phyloP scores from a whole-genome alignment of 345 rosid genomes.

The Syzygium grande region DNA sequence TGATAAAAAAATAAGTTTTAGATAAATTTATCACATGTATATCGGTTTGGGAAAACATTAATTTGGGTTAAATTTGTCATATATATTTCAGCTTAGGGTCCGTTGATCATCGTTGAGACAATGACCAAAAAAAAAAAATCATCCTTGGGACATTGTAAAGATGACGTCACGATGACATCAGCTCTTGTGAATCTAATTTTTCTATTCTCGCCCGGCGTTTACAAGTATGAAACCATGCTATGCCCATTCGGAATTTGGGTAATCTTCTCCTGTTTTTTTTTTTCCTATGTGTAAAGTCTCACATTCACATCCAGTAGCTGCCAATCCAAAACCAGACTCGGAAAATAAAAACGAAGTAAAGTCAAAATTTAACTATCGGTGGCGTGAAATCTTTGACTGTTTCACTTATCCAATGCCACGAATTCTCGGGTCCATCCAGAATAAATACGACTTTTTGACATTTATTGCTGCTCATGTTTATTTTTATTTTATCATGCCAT shows the following conservation, averaged over 20 bases:
- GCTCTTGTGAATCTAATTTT: background rate
- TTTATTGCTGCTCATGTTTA: background rate
- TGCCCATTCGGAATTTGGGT: background rate
- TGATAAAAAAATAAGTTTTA: too few relatives aligned
- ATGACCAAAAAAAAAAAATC: too few relatives aligned
- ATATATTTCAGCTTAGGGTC: too few relatives aligned
- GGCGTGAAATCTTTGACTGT: background rate
- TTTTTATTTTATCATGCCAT: background rate
- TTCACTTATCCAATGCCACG: background rate
- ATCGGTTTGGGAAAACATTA: too few relatives aligned
- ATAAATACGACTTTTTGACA: background rate
- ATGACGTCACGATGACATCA: background rate
- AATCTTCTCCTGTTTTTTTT: background rate
- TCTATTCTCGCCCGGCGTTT: background rate
- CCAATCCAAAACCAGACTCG: background rate
- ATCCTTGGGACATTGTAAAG: background rate
- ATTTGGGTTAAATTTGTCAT: too few relatives aligned
- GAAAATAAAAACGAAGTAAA: background rate
- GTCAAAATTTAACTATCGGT: background rate
- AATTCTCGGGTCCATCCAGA: background rate
- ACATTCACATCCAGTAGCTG: background rate
- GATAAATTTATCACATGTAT: too few relatives aligned
- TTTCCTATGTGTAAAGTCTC: background rate
- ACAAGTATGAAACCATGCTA: background rate
- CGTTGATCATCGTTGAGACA: too few relatives aligned